These are phyloP conservation scores for Kodamaea nitidulidarum DNA, from an alignment of 805 yeast species.

Conservation along the genomic window DNA sequence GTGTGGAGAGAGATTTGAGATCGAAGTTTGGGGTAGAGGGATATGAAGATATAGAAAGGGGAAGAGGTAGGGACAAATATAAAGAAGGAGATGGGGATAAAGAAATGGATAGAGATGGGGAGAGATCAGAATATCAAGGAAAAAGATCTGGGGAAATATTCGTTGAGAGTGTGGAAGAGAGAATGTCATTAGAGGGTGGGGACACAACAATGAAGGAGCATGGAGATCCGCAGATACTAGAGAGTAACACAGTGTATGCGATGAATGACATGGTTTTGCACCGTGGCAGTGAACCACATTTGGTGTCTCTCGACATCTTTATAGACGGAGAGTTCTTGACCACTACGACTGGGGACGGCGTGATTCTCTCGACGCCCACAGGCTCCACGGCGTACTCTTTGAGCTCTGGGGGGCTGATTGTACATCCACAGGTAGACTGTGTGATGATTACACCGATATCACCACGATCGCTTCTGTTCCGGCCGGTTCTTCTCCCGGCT, in stretches of 20 bases:
- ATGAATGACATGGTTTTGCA: slow-evolving; percentile 91
- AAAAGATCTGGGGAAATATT: no score
- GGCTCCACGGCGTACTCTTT: slow-evolving; percentile 93
- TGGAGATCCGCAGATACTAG: no score
- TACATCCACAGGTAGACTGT: slow-evolving; percentile 83
- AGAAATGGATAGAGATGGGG: no score
- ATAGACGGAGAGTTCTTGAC: slow-evolving; percentile 84
- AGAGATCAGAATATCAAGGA: no score
- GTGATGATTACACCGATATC: slow-evolving; percentile 85
- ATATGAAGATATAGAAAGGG: no score
- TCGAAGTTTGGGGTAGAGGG: no score
- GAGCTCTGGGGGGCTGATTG: slow-evolving; percentile 88
- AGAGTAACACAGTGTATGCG: slow-evolving; percentile 67
- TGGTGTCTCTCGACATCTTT: slow-evolving; percentile 77
- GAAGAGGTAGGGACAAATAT: no score
- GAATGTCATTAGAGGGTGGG: no score
- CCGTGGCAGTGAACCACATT: slow-evolving; percentile 82
- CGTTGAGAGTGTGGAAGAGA: no score
- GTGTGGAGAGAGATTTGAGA: neutral
- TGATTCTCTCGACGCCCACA: slow-evolving; percentile 82
- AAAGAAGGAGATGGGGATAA: no score
- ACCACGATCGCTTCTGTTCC: slow-evolving; percentile 83
- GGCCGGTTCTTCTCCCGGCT: slow-evolving; percentile 82
- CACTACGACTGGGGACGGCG: slow-evolving; percentile 89
- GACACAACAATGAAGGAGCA: no score